A percentile compares a stretch with the other conserved stretches of the same genome.
Evolutionary conservation across 306 rosid species (phyloP).

Genomic region (Fragaria nilgerrensis): DNA sequence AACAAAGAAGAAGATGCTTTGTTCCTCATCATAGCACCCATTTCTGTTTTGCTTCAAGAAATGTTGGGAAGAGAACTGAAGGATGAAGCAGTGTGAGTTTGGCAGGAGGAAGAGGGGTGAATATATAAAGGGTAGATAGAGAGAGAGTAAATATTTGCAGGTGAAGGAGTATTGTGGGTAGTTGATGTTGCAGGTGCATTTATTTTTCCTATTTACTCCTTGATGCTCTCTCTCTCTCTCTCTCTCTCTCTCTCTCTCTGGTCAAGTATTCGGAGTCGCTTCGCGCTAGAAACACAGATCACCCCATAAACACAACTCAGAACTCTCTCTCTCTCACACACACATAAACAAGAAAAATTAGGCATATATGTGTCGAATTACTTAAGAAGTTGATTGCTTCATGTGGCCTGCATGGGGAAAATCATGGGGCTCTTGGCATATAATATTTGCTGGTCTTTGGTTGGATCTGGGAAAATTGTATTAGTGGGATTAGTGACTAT

Average conservation of each 20-base stretch:
- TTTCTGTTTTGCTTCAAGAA: constrained; percentile 11
- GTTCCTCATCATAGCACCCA: constrained; percentile 40
- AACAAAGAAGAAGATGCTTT: constrained; percentile 38
- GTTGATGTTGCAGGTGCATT: constrained; percentile 81
- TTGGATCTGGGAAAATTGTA: not conserved
- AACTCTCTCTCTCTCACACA: not conserved
- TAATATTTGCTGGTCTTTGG: constrained; percentile 10
- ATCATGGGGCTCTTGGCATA: constrained; percentile 3
- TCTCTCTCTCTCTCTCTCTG: constrained; percentile 13
- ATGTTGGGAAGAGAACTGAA: constrained; percentile 11
- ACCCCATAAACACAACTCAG: not conserved
- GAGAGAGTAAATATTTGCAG: constrained; percentile 67
- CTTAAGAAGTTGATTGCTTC: not conserved
- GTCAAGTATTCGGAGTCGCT: constrained; percentile 12
- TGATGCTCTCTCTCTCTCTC: constrained; percentile 2
- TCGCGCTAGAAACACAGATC: constrained; percentile 8
- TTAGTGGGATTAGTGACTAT: not conserved
- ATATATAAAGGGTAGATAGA: constrained; percentile 38
- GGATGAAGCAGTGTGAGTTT: constrained; percentile 26
- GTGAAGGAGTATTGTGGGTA: constrained; percentile 59
- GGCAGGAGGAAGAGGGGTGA: constrained; percentile 27
- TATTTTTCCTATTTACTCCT: constrained; percentile 51
- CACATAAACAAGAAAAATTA: not conserved
- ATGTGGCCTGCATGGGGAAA: constrained; percentile 4
- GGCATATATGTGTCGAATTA: not conserved